These are phyloP conservation scores for Chlorella sp. DNA, from an alignment of 139 green algal genomes.

Conservation along the genomic window DNA sequence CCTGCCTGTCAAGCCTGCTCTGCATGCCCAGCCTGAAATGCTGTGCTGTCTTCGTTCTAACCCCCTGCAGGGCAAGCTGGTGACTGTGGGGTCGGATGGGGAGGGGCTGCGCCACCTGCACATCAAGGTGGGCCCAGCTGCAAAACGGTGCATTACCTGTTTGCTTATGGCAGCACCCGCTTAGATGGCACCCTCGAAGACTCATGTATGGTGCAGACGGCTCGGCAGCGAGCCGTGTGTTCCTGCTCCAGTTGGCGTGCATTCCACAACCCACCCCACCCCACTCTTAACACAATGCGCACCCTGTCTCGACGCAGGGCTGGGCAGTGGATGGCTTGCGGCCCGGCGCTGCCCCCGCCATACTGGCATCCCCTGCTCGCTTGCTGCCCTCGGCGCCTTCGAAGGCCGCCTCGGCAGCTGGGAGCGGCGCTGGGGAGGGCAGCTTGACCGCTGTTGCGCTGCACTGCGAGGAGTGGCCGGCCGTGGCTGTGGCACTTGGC, in stretches of 20 bases:
- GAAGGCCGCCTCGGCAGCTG: background rate
- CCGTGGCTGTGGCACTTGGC: constrained; percentile 35
- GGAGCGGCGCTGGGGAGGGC: background rate
- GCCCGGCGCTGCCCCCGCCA: background rate
- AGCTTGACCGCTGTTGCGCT: background rate
- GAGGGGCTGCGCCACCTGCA: constrained; percentile 19
- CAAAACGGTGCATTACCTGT: no score
- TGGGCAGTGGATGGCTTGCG: constrained; percentile 34
- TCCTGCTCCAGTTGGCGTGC: no score
- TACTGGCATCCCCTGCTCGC: constrained; percentile 2
- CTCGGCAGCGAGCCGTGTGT: no score
- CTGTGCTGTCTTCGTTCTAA: background rate
- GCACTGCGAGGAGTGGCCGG: constrained; percentile 26
- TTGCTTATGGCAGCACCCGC: no score
- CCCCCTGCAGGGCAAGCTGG: constrained; percentile 14
- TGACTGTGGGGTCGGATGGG: constrained; percentile 36
- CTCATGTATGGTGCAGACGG: no score
- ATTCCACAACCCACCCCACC: no score
- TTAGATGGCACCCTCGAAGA: no score
- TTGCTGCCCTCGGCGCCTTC: constrained; percentile 17
- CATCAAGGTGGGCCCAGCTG: constrained; percentile 13
- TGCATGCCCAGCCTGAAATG: no score
- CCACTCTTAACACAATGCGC: no score
- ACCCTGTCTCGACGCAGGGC: background rate
- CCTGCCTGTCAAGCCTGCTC: no score